phyloP scores from a whole-genome alignment of 441 rosid species.

The Populus hybrid region DNA sequence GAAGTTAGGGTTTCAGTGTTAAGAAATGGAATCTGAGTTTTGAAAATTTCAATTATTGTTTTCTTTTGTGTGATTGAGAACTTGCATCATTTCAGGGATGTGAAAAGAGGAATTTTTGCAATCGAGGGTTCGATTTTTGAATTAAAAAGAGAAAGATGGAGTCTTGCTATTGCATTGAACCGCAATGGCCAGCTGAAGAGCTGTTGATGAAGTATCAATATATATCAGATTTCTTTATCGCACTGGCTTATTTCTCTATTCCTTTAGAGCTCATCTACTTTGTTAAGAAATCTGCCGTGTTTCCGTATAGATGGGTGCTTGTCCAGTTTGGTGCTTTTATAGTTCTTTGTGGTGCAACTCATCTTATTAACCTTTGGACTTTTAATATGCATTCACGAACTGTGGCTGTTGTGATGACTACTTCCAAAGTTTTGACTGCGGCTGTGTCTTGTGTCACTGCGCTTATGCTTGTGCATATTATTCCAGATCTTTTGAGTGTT shows the following conservation, averaged over 20 bases:
- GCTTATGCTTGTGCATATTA: conserved; percentile 94
- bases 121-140: not conserved
- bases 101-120: not conserved
- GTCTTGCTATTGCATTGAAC: conserved; percentile 59
- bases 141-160: not conserved
- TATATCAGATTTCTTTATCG: conserved; percentile 95
- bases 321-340: conserved; percentile 99
- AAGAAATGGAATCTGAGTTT: not conserved
- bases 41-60: not conserved
- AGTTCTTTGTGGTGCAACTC: conserved; percentile 96
- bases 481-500: conserved; percentile 89
- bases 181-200: conserved; percentile 88
- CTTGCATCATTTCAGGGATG: not conserved
- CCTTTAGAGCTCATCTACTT: conserved; percentile 93
- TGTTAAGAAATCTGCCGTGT: conserved; percentile 92
- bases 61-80: not conserved
- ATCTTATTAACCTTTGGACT: conserved; percentile 92
- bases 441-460: conserved; percentile 96
- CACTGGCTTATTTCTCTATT: conserved; percentile 91
- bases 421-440: conserved; percentile 74
- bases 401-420: conserved; percentile 89
- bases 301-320: conserved; percentile 98
- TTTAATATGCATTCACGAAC: conserved; percentile 63
- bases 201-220: conserved; percentile 92
- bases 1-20: not conserved